Percentiles rank a stretch among this genome's conserved stretches.
These are phyloP conservation scores for Globisporangium abappressorium DNA, from an alignment of 352 stramenopile species.

Conservation along the genomic window DNA sequence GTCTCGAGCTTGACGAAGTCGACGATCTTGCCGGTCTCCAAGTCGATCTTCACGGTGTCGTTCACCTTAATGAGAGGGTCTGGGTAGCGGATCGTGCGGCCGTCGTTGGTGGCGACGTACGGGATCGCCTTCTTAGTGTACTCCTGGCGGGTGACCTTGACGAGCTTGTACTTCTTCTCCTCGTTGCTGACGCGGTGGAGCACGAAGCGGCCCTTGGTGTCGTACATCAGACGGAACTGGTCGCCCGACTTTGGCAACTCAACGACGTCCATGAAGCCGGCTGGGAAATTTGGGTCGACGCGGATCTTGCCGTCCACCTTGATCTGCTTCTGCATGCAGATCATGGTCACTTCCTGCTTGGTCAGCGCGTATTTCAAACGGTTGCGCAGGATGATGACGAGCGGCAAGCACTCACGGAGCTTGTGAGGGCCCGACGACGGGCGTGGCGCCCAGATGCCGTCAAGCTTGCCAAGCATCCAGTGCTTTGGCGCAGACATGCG, in stretches of 20 bases:
- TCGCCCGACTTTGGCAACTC: constrained; percentile 96
- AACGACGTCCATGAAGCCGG: constrained; percentile 99
- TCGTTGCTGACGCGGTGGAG: constrained; percentile 95
- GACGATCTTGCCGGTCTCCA: constrained; percentile 97
- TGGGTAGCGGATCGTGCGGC: constrained; percentile 98
- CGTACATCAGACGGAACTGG: constrained; percentile 97
- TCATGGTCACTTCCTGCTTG: constrained; percentile 97
- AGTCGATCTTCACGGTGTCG: constrained; percentile 98
- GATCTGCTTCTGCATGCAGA: constrained; percentile 99
- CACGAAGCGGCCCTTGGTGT: constrained; percentile 99
- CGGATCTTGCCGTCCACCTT: constrained; percentile 97
- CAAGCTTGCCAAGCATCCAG: constrained; percentile 90
- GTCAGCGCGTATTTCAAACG: constrained; percentile 99
- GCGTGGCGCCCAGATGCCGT: constrained; percentile 91
- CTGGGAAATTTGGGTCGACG: constrained; percentile 98
- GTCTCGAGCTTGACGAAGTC: constrained; percentile 99
- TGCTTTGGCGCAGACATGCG: constrained; percentile 85
- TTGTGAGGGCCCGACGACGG: constrained; percentile 98
- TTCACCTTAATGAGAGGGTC: constrained; percentile 98
- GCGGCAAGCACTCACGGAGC: constrained; percentile 96
- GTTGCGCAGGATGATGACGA: constrained; percentile 98
- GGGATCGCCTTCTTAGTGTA: constrained; percentile 97
- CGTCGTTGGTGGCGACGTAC: constrained; percentile 98
- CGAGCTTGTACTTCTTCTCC: constrained; percentile 99
- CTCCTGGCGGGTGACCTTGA: constrained; percentile 95